These are phyloP conservation scores for Pleomassaria siparia DNA, from an alignment of 2,329 filamentous ascomycete species.

Conservation along the genomic window DNA sequence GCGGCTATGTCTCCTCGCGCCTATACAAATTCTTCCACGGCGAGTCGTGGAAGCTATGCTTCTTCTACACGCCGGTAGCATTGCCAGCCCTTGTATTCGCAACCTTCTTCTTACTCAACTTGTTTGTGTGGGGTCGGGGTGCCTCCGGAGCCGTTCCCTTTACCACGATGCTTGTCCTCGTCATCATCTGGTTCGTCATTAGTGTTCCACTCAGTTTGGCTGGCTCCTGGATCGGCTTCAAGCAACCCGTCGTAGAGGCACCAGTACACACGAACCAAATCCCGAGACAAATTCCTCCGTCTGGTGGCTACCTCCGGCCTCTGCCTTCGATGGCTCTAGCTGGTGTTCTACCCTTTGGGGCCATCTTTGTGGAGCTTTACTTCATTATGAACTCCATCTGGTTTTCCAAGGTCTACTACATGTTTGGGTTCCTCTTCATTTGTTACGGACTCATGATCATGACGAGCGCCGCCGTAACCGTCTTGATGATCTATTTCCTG, in stretches of 20 bases:
- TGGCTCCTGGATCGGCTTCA: conserved; percentile 93
- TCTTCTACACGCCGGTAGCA: conserved; percentile 80
- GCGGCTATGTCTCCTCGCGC: conserved; percentile 84
- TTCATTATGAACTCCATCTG: conserved; percentile 99
- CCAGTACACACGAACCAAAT: conserved; percentile 98
- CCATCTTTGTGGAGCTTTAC: conserved; percentile 97
- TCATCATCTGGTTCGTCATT: conserved; percentile 96
- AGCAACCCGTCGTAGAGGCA: conserved; percentile 65
- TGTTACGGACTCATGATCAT: conserved; percentile 98
- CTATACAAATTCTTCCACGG: conserved; percentile 95
- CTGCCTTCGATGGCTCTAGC: conserved; percentile 90
- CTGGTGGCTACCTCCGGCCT: conserved; percentile 78
- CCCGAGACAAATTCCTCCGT: conserved; percentile 89
- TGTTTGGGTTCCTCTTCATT: conserved; percentile 98
- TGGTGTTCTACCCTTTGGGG: conserved; percentile 89
- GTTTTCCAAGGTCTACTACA: conserved; percentile 99
- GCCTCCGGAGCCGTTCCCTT: conserved; percentile 95
- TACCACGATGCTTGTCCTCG: conserved; percentile 91
- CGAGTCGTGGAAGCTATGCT: conserved; percentile 92
- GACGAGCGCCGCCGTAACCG: conserved; percentile 87
- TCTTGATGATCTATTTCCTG: conserved; percentile 94
- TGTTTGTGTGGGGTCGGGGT: conserved; percentile 92
- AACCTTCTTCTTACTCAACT: conserved; percentile 88
- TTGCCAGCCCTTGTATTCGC: conserved; percentile 85
- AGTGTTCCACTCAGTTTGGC: conserved; percentile 87